Evolutionary conservation across 306 rosid genomes (phyloP).

Genomic region (Vigna unguiculata): DNA sequence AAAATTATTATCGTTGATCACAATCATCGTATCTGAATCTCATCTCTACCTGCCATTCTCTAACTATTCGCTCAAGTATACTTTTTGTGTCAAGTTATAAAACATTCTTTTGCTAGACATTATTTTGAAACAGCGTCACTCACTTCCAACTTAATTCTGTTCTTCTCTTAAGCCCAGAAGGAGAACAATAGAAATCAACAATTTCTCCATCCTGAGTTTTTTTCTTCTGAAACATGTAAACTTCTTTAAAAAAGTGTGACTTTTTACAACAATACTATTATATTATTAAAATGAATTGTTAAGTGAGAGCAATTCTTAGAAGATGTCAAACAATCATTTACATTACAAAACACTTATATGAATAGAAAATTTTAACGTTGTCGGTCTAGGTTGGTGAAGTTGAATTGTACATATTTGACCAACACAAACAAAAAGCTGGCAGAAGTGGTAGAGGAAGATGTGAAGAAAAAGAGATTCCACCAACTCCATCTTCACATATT

Average conservation of each 20-base stretch:
- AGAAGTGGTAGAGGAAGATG: too few relatives aligned
- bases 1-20: background rate
- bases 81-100: background rate
- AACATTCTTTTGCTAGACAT: too few relatives aligned
- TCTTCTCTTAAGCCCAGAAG: background rate
- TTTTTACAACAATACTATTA: too few relatives aligned
- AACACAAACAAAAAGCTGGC: too few relatives aligned
- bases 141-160: background rate
- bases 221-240: too few relatives aligned
- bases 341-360: too few relatives aligned
- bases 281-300: too few relatives aligned
- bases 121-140: background rate
- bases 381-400: background rate
- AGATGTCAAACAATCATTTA: too few relatives aligned
- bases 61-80: background rate
- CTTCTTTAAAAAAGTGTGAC: background rate
- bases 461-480: background rate
- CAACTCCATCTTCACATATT: conserved; percentile 10
- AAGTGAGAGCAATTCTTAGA: too few relatives aligned
- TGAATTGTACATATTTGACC: background rate
- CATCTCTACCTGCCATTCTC: background rate
- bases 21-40: background rate
- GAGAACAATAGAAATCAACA: background rate
- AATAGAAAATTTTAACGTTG: background rate
- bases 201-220: background rate